These are phyloP conservation scores for Petunia hybrid DNA, from an alignment of 305 asterid genomes.

Conservation along the genomic window DNA sequence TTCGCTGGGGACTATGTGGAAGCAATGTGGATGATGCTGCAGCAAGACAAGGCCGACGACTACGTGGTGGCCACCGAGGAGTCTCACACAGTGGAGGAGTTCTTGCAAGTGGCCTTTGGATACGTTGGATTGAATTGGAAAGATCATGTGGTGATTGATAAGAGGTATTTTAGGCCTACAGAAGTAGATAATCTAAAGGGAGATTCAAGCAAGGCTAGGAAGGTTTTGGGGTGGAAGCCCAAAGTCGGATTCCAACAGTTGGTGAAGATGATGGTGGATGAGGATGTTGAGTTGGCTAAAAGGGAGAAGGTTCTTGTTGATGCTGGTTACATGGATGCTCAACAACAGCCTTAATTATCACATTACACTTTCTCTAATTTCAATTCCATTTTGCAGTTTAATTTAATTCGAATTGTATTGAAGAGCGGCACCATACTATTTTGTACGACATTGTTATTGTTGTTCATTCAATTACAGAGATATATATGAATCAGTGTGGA, in stretches of 20 bases:
- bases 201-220: constrained; percentile 69
- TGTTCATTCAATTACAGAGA: too few relatives aligned
- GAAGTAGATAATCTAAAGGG: constrained; percentile 71
- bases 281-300: constrained; percentile 84
- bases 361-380: too few relatives aligned
- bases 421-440: too few relatives aligned
- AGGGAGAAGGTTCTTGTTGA: constrained; percentile 91
- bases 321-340: constrained; percentile 88
- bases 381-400: too few relatives aligned
- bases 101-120: constrained; percentile 70
- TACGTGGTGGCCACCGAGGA: constrained; percentile 96
- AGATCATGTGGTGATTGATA: constrained; percentile 34
- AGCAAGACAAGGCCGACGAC: constrained; percentile 88
- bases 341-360: constrained; percentile 74
- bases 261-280: constrained; percentile 53
- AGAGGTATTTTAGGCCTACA: constrained; percentile 22
- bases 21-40: constrained; percentile 98
- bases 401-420: too few relatives aligned
- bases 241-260: too few relatives aligned
- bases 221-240: too few relatives aligned
- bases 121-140: constrained; percentile 74
- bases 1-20: constrained; percentile 94
- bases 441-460: too few relatives aligned
- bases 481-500: too few relatives aligned
- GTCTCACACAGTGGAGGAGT: constrained; percentile 90